Evolutionary conservation across 1,284 basidiomycete species (phyloP), one percentile per base, ranked within the genome.

Genomic region (Flammula alnicola): DNA sequence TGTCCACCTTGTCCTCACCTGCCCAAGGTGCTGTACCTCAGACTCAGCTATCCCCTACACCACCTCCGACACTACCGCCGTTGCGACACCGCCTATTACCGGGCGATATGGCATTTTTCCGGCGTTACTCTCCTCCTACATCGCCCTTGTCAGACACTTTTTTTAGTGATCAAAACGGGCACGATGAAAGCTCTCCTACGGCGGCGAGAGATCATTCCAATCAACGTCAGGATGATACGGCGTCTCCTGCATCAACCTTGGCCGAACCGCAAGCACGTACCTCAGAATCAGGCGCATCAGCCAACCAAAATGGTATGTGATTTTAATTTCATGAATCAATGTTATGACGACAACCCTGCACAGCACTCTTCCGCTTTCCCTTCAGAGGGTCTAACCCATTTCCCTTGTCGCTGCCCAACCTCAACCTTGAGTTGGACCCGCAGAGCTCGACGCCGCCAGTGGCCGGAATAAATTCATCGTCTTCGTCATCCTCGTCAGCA

Each of bases 1-100:
- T 31, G 54, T 57, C 3, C 67, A 7, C 63, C 62, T 25, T 43
- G 17, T 27, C 42, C 3, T 20, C 43, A 40, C 14, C 25, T 22
- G 29, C 23, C 12, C 23, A 25, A 26, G n/a, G n/a, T n/a, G n/a
- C n/a, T n/a, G n/a, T n/a, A n/a, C n/a, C n/a, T 41, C 38, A 30
- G 9, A 22, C 36, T 30, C 37, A 30, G 14, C 11, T 23, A n/a
- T 29, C 33, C 11, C 17, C 47, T 2, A 41, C 47, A 11, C 20
- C 46, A 4, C 47, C 47, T 22, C 47, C 57, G 12, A 51, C 44
- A 8, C 36, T 58, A 19, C 56, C 56, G 22, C 56, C 53, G 0
- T 37, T 58, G 14, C 19, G 44, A 27, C 47, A 48, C 31, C 31
- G 47, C n/a, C 16, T 42, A 31, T 26, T 30, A 12, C 29, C 14